Conservation (phyloP, 2,329 filamentous ascomycete species). For the Pseudogymnoascus sp. region DNA sequence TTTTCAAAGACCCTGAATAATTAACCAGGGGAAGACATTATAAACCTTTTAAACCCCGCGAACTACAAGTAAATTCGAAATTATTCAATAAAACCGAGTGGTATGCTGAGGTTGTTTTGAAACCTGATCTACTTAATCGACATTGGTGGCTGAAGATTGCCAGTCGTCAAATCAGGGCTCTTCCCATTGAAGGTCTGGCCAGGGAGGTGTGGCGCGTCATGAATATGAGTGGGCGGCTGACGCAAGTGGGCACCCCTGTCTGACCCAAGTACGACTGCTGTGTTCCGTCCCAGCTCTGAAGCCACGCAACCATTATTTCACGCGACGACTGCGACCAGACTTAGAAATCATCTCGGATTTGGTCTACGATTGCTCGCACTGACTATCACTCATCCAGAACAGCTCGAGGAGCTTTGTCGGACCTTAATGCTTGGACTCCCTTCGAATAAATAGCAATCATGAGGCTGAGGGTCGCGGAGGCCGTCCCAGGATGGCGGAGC, state of each 20-base stretch:
- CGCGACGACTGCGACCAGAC: neutral
- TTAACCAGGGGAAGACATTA: neutral
- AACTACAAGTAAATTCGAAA: neutral
- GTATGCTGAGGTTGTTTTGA: neutral
- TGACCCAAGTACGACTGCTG: neutral
- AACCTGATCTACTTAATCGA: neutral
- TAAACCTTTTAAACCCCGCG: neutral
- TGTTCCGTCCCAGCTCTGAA: slow-evolving; percentile 6
- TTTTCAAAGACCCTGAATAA: neutral
- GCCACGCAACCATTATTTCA: slow-evolving; percentile 9
- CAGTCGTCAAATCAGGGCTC: neutral
- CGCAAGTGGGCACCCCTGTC: slow-evolving; percentile 6
- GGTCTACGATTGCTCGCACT: neutral
- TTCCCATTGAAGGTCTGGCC: slow-evolving; percentile 1
- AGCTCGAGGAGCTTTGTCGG: slow-evolving; percentile 11
- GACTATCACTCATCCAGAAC: neutral
- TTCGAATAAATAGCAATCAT: slow-evolving; percentile 24
- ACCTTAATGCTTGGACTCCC: slow-evolving; percentile 27
- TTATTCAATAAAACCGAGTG: neutral
- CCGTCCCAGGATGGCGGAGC: slow-evolving; percentile 24
- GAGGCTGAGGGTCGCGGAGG: slow-evolving; percentile 25
- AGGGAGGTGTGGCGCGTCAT: neutral
- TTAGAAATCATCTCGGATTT: neutral
- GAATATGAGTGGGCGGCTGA: slow-evolving; percentile 3
- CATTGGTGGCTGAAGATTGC: neutral